Conservation (phyloP, 2,329 filamentous ascomycete genomes). For the Pezicula radicicola region DNA sequence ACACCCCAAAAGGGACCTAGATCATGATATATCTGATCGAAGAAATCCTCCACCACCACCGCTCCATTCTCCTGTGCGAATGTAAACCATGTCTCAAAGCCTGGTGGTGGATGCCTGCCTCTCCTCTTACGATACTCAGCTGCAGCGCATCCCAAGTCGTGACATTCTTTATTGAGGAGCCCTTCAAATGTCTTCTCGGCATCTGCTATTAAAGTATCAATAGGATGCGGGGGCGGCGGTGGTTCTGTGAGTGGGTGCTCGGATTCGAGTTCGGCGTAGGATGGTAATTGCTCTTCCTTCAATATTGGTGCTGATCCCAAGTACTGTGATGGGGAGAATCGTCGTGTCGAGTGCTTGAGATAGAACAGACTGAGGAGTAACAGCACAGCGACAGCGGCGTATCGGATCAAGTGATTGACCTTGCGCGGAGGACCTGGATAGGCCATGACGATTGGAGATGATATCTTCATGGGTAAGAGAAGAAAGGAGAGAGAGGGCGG, state of each 20-base stretch:
- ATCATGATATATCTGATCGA: conserved; percentile 52
- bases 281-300: not conserved
- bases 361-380: conserved; percentile 14
- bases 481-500: no score
- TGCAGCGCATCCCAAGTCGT: conserved; percentile 41
- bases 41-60: conserved; percentile 59
- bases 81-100: conserved; percentile 57
- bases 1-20: conserved; percentile 42
- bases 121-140: conserved; percentile 51
- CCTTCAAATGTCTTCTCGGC: conserved; percentile 36
- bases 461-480: conserved; percentile 18
- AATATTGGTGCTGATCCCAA: conserved; percentile 6
- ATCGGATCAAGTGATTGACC: conserved; percentile 19
- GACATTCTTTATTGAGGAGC: conserved; percentile 37
- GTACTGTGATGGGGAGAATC: conserved; percentile 3
- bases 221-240: conserved; percentile 32
- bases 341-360: conserved; percentile 4
- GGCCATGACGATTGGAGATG: conserved; percentile 24
- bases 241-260: conserved; percentile 5
- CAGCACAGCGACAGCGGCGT: conserved; percentile 12
- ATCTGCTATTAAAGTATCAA: conserved; percentile 40
- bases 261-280: not conserved
- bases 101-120: conserved; percentile 60
- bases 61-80: conserved; percentile 49
- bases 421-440: conserved; percentile 24